Conservation (phyloP, 176 grass and related monocot species). For the Pontederia crassipes region DNA sequence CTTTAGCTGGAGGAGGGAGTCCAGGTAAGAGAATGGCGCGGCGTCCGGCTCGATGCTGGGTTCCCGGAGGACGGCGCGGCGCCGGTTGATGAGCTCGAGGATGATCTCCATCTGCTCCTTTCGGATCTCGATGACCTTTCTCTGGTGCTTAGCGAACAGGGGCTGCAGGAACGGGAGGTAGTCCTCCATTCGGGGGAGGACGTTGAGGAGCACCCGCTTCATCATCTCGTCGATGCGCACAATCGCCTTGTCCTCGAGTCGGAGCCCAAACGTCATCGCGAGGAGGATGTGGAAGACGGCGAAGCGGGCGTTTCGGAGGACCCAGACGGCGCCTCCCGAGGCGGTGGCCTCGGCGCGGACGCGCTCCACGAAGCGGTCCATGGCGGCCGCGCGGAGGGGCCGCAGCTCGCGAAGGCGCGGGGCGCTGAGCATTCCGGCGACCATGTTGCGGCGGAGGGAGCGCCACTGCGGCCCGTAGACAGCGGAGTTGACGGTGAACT, state of each 20-base stretch:
- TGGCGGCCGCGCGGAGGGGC: conserved; percentile 39
- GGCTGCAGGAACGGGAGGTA: conserved; percentile 90
- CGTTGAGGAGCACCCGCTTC: conserved; percentile 72
- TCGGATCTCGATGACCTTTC: conserved; percentile 39
- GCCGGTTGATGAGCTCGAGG: conserved; percentile 59
- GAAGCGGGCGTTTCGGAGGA: conserved; percentile 91
- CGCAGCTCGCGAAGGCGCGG: conserved; percentile 55
- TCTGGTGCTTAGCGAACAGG: conserved; percentile 43
- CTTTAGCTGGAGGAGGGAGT: conserved; percentile 61
- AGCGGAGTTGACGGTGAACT: conserved; percentile 84
- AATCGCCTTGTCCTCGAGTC: conserved; percentile 57
- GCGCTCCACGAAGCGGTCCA: conserved; percentile 74
- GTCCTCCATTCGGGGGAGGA: conserved; percentile 63
- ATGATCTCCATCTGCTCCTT: conserved; percentile 59
- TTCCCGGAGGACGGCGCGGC: conserved; percentile 44
- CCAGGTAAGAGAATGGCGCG: conserved; percentile 83
- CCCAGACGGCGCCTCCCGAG: conserved; percentile 50
- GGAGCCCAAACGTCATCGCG: conserved; percentile 80
- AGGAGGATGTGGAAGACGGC: conserved; percentile 85
- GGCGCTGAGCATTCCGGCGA: conserved; percentile 71
- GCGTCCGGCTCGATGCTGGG: conserved; percentile 22
- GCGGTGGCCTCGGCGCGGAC: conserved; percentile 45
- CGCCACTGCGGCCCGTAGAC: conserved; percentile 79
- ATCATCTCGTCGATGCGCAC: conserved; percentile 57
- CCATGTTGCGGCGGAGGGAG: conserved; percentile 81